These are phyloP conservation scores for Eucalyptus decipiens DNA, from an alignment of 345 rosid species.

Conservation along the genomic window DNA sequence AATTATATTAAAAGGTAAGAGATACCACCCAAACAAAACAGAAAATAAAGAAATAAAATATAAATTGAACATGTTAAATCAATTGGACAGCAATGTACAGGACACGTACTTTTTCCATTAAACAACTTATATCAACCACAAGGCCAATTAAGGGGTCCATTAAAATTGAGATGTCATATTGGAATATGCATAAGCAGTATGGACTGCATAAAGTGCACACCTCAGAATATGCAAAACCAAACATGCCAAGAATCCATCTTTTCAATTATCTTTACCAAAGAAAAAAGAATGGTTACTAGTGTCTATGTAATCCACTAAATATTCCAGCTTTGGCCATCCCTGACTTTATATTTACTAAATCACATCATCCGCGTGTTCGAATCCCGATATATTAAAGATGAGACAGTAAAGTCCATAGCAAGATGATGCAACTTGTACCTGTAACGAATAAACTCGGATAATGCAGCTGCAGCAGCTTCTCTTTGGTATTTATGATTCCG, in stretches of 20 bases:
- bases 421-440: slow-evolving; percentile 28
- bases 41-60: background rate
- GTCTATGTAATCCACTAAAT: background rate
- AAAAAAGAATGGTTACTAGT: background rate
- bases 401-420: background rate
- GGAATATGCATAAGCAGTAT: background rate
- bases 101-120: background rate
- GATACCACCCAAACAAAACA: background rate
- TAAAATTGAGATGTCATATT: background rate
- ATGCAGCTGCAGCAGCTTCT: slow-evolving; percentile 97
- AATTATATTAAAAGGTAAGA: background rate
- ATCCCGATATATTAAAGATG: background rate
- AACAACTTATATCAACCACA: background rate
- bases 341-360: background rate
- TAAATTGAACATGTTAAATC: background rate
- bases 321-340: background rate
- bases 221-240: background rate
- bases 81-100: background rate
- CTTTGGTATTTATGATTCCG: slow-evolving; percentile 64
- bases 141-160: background rate
- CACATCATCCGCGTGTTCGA: background rate
- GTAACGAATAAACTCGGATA: slow-evolving; percentile 83
- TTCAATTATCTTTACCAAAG: background rate
- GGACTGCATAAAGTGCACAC: background rate
- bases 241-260: background rate